A percentile compares a stretch with the other conserved stretches of the same genome.
These are phyloP conservation scores for Hortaea werneckii DNA, from an alignment of 2,329 filamentous ascomycete genomes.

Conservation along the genomic window DNA sequence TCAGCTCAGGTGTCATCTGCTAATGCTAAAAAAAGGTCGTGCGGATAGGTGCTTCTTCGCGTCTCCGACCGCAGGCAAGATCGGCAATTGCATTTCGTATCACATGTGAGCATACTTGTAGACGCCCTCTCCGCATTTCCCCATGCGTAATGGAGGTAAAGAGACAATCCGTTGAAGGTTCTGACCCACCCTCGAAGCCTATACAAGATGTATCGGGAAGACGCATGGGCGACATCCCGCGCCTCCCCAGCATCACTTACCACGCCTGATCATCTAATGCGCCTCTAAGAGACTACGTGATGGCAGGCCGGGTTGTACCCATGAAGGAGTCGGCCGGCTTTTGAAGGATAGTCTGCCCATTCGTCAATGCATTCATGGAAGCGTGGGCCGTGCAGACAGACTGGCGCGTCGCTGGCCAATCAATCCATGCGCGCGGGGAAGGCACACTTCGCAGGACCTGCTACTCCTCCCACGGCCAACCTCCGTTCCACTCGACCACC, in stretches of 20 bases:
- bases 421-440: not conserved
- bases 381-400: not conserved
- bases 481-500: slow-evolving; percentile 7
- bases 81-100: too few relatives aligned
- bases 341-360: not conserved
- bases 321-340: not conserved
- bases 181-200: too few relatives aligned
- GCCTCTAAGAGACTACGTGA: not conserved
- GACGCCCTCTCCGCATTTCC: too few relatives aligned
- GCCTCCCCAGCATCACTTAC: too few relatives aligned
- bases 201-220: not conserved
- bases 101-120: too few relatives aligned
- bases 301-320: not conserved
- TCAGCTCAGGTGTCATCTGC: too few relatives aligned
- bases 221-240: not conserved
- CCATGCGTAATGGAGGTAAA: too few relatives aligned
- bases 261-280: not conserved
- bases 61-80: too few relatives aligned
- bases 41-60: too few relatives aligned
- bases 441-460: not conserved
- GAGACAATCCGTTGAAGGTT: too few relatives aligned
- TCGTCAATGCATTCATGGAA: not conserved
- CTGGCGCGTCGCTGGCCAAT: not conserved
- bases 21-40: too few relatives aligned
- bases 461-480: not conserved